Conservation (phyloP, 73 alveolate genomes). For the Uronychia setigera region DNA sequence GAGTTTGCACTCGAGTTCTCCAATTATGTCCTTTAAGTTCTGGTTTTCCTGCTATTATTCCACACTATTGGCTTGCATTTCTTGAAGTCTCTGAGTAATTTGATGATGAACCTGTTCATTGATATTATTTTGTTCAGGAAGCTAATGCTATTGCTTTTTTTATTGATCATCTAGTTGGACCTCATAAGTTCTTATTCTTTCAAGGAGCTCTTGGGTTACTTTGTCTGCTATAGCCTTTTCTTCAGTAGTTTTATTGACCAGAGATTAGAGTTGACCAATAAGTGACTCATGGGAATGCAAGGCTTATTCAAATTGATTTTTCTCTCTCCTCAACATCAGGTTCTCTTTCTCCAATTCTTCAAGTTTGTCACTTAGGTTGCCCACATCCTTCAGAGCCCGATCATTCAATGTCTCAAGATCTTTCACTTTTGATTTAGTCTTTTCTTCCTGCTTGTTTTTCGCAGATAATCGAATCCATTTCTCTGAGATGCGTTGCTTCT, state of each 20-base stretch:
- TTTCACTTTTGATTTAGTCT: conserved; percentile 9
- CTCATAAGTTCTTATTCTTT: conserved; percentile 18
- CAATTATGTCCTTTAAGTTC: too few species aligned
- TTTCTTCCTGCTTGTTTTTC: conserved; percentile 31
- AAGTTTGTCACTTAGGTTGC: not conserved
- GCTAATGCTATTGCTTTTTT: too few species aligned
- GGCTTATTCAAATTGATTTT: not conserved
- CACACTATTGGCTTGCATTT: too few species aligned
- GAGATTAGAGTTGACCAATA: conserved; percentile 6
- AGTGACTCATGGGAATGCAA: not conserved
- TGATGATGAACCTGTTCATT: too few species aligned
- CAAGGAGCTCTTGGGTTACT: conserved; percentile 25
- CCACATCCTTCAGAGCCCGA: not conserved
- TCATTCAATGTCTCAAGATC: conserved; percentile 23
- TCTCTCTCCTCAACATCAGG: not conserved
- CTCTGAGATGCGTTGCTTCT: conserved; percentile 24
- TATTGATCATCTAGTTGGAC: not conserved
- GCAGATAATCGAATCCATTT: conserved; percentile 39
- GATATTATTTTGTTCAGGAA: too few species aligned
- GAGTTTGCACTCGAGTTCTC: too few species aligned
- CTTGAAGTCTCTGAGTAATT: too few species aligned
- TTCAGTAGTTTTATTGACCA: not conserved
- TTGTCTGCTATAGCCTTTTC: conserved; percentile 34
- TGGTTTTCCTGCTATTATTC: too few species aligned
- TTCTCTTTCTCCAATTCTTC: conserved; percentile 11